phyloP scores from a whole-genome alignment of 352 stramenopile species.

The Phytophthora hybrid region DNA sequence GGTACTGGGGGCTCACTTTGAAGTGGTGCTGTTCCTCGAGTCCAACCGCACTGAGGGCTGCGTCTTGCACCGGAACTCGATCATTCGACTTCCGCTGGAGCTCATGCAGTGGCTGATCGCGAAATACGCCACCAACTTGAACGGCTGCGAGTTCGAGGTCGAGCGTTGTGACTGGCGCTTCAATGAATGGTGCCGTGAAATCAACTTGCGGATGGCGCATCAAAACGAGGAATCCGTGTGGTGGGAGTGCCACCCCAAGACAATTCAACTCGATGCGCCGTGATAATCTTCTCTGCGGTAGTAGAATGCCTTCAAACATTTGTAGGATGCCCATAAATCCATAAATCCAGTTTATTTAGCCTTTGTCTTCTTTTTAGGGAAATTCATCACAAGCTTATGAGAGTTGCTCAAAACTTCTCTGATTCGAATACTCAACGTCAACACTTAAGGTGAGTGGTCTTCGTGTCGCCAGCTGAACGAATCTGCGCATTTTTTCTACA shows the following conservation, averaged over 20 bases:
- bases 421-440: too few relatives aligned
- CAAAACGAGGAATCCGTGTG: slow-evolving; percentile 35
- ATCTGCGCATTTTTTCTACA: too few relatives aligned
- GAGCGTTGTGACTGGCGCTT: slow-evolving; percentile 35
- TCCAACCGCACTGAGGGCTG: slow-evolving; percentile 32
- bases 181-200: slow-evolving; percentile 32
- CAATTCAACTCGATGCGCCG: not conserved
- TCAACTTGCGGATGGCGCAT: slow-evolving; percentile 34
- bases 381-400: too few relatives aligned
- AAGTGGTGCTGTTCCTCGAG: slow-evolving; percentile 36
- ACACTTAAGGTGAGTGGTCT: too few relatives aligned
- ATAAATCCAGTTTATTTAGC: not conserved
- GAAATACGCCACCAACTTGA: slow-evolving; percentile 28
- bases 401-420: too few relatives aligned
- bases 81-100: slow-evolving; percentile 38
- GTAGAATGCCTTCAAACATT: not conserved
- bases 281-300: not conserved
- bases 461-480: too few relatives aligned
- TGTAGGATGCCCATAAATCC: not conserved
- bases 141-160: slow-evolving; percentile 39
- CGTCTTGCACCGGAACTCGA: slow-evolving; percentile 23
- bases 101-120: slow-evolving; percentile 40
- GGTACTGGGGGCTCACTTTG: slow-evolving; percentile 34
- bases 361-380: not conserved
- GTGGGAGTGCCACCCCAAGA: slow-evolving; percentile 33